Base-by-base conservation (phyloP, 495 filamentous ascomycete genomes). In the Penicillium cinerascens region DNA sequence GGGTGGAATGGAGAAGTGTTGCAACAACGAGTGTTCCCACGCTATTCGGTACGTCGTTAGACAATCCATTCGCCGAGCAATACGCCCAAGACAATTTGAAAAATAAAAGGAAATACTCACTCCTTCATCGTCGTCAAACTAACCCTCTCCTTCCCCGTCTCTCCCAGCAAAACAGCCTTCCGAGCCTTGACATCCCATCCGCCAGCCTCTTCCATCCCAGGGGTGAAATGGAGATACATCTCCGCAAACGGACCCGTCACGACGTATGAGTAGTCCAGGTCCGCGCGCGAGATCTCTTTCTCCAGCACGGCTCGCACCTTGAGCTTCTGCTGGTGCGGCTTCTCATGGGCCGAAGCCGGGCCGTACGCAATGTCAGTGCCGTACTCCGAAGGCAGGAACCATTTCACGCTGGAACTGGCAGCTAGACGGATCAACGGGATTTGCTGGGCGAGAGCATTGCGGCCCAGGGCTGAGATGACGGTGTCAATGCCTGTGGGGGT, bases 361-460 rank as follows among this genome's bases (percentile, higher is more conserved):
- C 76, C 69, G 58, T 88, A 85, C 61, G 85, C 84, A 54, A 89
- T 84, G 50, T 89, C 87, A 0, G 87, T 90, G 51, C 87, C 86
- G 58, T 85, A 89, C 61, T 89, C 86, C 17, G 82, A 86, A 4
- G 86, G 85, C 54, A 87, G 77, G 68, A 89, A 88, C 71, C 82
- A 82, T 52, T 81, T 75, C 17, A 90, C 79, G 37, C 61, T 70
- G 1, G 72, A 60, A 15, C 77, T 75, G 27, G 71, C 79, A 35
- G 84, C 84, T 11, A 85, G 72, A 42, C 69, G 67, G 47, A 88
- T 72, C 0, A 88, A 71, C 0, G 77, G 68, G 51, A 85, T 78
- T 59, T 88, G 85, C 15, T 71, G 66, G 3, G 76, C 69, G 6
- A 88, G 72, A 4, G 76, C 76, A 23, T 71, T 74, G 47, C 85